phyloP scores from a whole-genome alignment of 2,329 filamentous ascomycete genomes.

The Drechslerella dactyloides region DNA sequence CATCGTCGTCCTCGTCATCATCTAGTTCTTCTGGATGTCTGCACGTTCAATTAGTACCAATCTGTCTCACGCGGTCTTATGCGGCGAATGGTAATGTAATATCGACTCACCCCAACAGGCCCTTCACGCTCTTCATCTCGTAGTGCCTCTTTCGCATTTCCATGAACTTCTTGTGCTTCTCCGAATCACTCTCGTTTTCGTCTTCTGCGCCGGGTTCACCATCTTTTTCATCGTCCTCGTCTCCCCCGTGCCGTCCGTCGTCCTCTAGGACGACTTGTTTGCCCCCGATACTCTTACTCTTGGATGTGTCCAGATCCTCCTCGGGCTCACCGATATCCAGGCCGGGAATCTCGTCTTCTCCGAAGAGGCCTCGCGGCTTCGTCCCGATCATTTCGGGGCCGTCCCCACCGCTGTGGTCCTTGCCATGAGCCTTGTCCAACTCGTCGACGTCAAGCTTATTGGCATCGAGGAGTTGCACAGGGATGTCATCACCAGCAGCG shows the following conservation, averaged over 20 bases:
- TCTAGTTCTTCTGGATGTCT: constrained; percentile 41
- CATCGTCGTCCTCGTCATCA: constrained; percentile 38
- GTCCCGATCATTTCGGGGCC: constrained; percentile 37
- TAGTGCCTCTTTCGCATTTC: constrained; percentile 94
- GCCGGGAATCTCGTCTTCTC: constrained; percentile 83
- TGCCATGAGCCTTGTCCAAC: constrained; percentile 46
- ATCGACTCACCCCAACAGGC: constrained; percentile 79
- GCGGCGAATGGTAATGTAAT: no score
- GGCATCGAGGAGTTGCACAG: constrained; percentile 51
- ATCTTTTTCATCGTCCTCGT: constrained; percentile 74
- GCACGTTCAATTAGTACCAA: not conserved
- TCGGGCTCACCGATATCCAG: constrained; percentile 93
- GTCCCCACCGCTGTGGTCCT: constrained; percentile 38
- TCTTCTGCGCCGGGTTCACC: constrained; percentile 66
- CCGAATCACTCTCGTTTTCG: constrained; percentile 70
- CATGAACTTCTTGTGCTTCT: constrained; percentile 93
- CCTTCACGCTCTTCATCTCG: constrained; percentile 95
- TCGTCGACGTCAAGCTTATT: constrained; percentile 48
- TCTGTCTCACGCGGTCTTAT: no score
- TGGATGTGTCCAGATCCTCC: constrained; percentile 64
- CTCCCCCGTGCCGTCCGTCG: constrained; percentile 60
- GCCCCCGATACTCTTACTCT: constrained; percentile 37
- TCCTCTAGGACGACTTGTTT: constrained; percentile 38
- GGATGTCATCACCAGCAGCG: constrained; percentile 60
- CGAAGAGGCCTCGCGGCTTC: constrained; percentile 51